Evolutionary conservation across 1,284 basidiomycete species (phyloP).

Genomic region (Puccinia polysora): DNA sequence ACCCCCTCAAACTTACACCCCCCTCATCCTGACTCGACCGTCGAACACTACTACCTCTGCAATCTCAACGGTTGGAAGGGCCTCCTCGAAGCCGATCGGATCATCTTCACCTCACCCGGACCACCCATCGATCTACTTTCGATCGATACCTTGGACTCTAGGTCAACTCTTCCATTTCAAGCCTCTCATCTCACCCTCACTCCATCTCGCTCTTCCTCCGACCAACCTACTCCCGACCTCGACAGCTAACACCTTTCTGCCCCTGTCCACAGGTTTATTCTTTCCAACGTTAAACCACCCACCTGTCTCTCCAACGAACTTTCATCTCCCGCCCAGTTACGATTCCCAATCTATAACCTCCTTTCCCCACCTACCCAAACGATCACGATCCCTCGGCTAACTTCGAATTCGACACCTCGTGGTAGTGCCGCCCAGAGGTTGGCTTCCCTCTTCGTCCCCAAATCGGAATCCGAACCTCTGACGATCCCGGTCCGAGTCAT

Average conservation of each 20-base stretch:
- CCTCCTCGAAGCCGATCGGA: slow-evolving; percentile 30
- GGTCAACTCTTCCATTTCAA: slow-evolving; percentile 1
- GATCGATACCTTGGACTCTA: slow-evolving; percentile 1
- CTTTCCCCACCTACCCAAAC: neutral
- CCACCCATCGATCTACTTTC: neutral
- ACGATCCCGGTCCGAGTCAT: slow-evolving; percentile 2
- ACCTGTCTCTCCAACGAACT: slow-evolving; percentile 35
- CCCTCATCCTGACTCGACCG: no score
- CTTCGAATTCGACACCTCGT: neutral
- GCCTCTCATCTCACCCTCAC: neutral
- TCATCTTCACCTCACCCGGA: slow-evolving; percentile 11
- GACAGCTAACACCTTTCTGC: neutral
- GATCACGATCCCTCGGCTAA: slow-evolving; percentile 20
- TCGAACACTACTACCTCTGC: slow-evolving; percentile 1
- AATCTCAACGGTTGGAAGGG: slow-evolving; percentile 36
- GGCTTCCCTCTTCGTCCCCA: slow-evolving; percentile 35
- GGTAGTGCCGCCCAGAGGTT: slow-evolving; percentile 30
- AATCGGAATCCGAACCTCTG: slow-evolving; percentile 16
- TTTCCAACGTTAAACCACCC: slow-evolving; percentile 27
- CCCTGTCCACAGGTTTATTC: neutral
- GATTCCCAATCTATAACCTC: slow-evolving; percentile 26
- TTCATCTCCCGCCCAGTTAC: slow-evolving; percentile 10
- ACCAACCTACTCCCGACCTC: neutral
- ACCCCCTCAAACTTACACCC: no score
- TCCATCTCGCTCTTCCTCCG: neutral